Evolutionary conservation across 495 filamentous ascomycete species (phyloP).

Genomic region (Glarea lozoyensis): DNA sequence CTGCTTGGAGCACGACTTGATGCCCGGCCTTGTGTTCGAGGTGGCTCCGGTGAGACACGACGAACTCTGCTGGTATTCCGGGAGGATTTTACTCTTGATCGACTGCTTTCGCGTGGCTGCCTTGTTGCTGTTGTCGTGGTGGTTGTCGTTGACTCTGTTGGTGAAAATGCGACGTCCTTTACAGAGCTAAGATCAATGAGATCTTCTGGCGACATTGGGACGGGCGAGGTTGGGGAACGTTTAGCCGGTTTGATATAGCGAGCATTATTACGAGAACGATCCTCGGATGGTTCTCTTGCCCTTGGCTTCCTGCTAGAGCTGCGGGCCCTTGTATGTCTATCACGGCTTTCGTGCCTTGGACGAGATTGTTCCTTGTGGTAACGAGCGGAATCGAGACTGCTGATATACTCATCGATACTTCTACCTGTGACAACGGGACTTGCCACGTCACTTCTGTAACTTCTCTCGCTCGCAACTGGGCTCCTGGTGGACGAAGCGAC

Average conservation of each 20-base stretch:
- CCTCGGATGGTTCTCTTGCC: constrained; percentile 53
- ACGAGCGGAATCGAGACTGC: constrained; percentile 70
- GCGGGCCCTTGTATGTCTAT: constrained; percentile 41
- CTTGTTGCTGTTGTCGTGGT: too few relatives aligned
- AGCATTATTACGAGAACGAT: constrained; percentile 53
- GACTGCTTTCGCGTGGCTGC: constrained; percentile 15
- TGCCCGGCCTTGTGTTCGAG: constrained; percentile 13
- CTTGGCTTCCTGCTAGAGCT: constrained; percentile 41
- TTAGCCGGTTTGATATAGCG: constrained; percentile 75
- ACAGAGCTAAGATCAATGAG: constrained; percentile 29
- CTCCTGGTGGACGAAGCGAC: constrained; percentile 36
- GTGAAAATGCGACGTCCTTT: constrained; percentile 3
- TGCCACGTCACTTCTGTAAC: constrained; percentile 25
- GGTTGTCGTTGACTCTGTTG: neutral
- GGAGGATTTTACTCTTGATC: constrained; percentile 13
- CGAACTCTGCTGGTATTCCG: constrained; percentile 20
- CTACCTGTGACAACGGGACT: constrained; percentile 46
- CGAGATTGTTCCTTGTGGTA: constrained; percentile 48
- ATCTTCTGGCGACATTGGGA: constrained; percentile 88
- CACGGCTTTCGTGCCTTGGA: constrained; percentile 48
- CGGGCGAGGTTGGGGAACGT: constrained; percentile 78
- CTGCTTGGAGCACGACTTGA: constrained; percentile 30
- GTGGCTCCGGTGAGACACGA: constrained; percentile 25
- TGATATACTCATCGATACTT: constrained; percentile 79
- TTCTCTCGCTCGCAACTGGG: constrained; percentile 36